Percentiles rank a stretch among this genome's conserved stretches.
Evolutionary conservation across 495 filamentous ascomycete species (phyloP).

Genomic region (Parachaetomium inaequale): DNA sequence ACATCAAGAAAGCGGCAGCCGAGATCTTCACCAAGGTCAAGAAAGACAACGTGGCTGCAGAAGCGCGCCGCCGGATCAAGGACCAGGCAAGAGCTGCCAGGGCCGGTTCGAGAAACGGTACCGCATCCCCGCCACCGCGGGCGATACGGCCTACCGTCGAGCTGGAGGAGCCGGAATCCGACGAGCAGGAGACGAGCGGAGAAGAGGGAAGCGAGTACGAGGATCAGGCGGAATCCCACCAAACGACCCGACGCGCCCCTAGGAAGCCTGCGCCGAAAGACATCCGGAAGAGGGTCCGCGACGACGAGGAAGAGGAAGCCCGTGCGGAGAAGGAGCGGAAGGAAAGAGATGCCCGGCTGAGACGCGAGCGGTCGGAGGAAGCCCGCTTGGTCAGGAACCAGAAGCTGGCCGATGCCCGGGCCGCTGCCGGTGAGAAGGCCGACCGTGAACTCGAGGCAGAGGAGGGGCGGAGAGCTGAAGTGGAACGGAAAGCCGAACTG

Average conservation of each 20-base stretch:
- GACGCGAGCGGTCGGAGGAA: conserved; percentile 18
- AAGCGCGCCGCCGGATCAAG: conserved; percentile 7
- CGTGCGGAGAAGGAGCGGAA: conserved; percentile 19
- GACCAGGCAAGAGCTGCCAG: background rate
- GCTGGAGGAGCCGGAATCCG: conserved; percentile 1
- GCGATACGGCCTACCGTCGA: background rate
- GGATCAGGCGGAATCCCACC: background rate
- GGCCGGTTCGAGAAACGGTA: background rate
- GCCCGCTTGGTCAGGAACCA: background rate
- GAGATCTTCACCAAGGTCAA: conserved; percentile 20
- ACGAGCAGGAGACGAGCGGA: background rate
- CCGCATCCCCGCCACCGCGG: background rate
- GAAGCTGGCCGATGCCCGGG: conserved; percentile 12
- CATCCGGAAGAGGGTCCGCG: conserved; percentile 20
- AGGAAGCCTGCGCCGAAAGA: conserved; percentile 1
- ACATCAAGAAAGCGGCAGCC: conserved; percentile 19
- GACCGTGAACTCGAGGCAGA: background rate
- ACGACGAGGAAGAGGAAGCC: conserved; percentile 22
- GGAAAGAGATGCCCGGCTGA: conserved; percentile 16
- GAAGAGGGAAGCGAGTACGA: conserved; percentile 7
- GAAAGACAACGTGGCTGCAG: conserved; percentile 21
- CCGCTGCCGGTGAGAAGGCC: background rate
- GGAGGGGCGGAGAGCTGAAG: background rate
- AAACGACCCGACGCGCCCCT: background rate
- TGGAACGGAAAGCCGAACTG: background rate